These are phyloP conservation scores for Emericellopsis atlantica DNA, from an alignment of 2,329 filamentous ascomycete species.

Conservation along the genomic window DNA sequence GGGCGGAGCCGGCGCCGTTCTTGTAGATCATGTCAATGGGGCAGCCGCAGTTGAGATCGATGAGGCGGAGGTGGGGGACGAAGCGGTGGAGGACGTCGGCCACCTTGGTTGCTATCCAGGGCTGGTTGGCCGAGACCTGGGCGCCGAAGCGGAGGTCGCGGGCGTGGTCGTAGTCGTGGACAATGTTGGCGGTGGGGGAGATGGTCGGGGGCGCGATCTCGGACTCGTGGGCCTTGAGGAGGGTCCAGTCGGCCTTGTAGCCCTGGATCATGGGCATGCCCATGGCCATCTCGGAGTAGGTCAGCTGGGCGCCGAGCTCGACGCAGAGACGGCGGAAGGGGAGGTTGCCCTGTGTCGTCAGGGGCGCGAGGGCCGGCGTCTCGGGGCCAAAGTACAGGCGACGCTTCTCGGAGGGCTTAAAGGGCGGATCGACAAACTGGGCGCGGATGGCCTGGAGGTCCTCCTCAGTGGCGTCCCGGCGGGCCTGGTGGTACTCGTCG, in stretches of 20 bases:
- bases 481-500: slow-evolving; percentile 25
- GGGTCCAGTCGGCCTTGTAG: slow-evolving; percentile 82
- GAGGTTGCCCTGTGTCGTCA: slow-evolving; percentile 93
- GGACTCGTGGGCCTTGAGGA: slow-evolving; percentile 83
- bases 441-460: slow-evolving; percentile 61
- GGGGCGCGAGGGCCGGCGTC: slow-evolving; percentile 83
- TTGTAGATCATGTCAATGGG: slow-evolving; percentile 92
- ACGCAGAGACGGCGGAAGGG: slow-evolving; percentile 87
- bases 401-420: slow-evolving; percentile 86
- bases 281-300: slow-evolving; percentile 98
- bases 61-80: slow-evolving; percentile 73
- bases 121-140: slow-evolving; percentile 86
- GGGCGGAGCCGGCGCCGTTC: slow-evolving; percentile 75
- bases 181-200: slow-evolving; percentile 27
- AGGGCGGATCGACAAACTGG: slow-evolving; percentile 71
- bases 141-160: slow-evolving; percentile 81
- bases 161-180: slow-evolving; percentile 66
- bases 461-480: slow-evolving; percentile 28
- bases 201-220: slow-evolving; percentile 65
- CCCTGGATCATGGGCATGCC: slow-evolving; percentile 81
- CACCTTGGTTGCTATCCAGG: slow-evolving; percentile 80
- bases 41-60: slow-evolving; percentile 95
- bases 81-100: slow-evolving; percentile 68
- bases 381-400: slow-evolving; percentile 87
- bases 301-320: slow-evolving; percentile 79